Base-by-base conservation (phyloP, 2,329 filamentous ascomycete species). In the Myriosclerotinia curreyana region DNA sequence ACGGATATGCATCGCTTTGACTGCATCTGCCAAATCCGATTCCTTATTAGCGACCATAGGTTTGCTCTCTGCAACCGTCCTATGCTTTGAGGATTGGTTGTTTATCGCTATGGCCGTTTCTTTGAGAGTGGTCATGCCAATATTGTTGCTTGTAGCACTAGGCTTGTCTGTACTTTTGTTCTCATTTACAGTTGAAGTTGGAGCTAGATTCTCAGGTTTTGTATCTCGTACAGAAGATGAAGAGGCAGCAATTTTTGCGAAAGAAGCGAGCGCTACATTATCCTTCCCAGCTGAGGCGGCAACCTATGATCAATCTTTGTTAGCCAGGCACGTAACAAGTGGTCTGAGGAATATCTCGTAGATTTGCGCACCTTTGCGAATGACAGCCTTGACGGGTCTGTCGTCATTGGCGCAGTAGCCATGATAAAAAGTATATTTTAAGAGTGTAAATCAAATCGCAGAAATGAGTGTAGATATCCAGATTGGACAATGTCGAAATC, bases 291-390 rank as follows among this genome's bases (percentile, higher is more conserved):
- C 75, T 65, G 81, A 80, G 62, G 82, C 81, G 69, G 80, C 81
- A 67, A 83, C 79, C 81, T 84, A 49, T 59, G 8, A 49, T 25
- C 12, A 25, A 25, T 5, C 15, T 25, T 17, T 48, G n/a, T 59
- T 59, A 59, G 55, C 31, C 46, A 48, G 25, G 44, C 14, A 59
- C 28, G 36, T 49, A 15, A 17, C 55, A 25, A 36, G 31, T 59
- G 55, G 42, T 36, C 55, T 14, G 38, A 59, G 55, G 42, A 59
- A 25, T 48, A 48, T n/a, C 28, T 46, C 6, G n/a, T 44, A 42
- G 38, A 58, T 31, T 48, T 66, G 71, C 80, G 65, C 79, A 91
- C 89, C 83, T 90, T 92, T 77, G 89, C 89, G 80, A 92, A 92
- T 51, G 89, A 91, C 71, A 87, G 83, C 76, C 85, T 86, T 61